Conservation (phyloP, 1,284 basidiomycete species). For the Coniferiporia weirii region DNA sequence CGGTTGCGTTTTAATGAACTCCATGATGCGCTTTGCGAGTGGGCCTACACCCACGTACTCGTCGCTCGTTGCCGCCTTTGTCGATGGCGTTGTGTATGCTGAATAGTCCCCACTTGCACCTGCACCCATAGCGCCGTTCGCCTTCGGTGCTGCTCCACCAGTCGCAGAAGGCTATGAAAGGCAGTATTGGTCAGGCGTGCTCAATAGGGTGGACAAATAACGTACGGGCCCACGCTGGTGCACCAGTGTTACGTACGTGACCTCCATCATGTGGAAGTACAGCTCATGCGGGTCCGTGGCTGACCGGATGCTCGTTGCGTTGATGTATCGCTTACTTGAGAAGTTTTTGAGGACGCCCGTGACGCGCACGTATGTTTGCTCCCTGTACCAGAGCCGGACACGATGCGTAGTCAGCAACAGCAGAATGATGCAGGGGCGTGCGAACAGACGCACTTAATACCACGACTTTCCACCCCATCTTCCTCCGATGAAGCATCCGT, state of each 20-base stretch:
- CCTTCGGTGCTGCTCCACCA: neutral
- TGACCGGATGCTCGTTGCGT: conserved; percentile 66
- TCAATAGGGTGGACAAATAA: neutral
- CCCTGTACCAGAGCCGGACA: conserved; percentile 38
- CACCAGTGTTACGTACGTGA: conserved; percentile 42
- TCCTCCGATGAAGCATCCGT: conserved; percentile 61
- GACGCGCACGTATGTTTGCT: conserved; percentile 78
- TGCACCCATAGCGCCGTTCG: conserved; percentile 4
- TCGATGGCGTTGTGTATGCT: conserved; percentile 30
- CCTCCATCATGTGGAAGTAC: conserved; percentile 72
- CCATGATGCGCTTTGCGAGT: conserved; percentile 46
- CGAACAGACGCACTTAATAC: conserved; percentile 41
- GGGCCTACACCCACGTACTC: conserved; percentile 37
- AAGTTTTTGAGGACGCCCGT: conserved; percentile 90
- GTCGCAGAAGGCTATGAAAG: conserved; percentile 26
- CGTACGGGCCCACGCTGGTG: conserved; percentile 36
- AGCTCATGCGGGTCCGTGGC: conserved; percentile 76
- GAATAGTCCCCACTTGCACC: conserved; percentile 19
- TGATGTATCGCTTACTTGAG: conserved; percentile 78
- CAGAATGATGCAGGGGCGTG: neutral
- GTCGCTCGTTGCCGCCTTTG: conserved; percentile 22
- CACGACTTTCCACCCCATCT: conserved; percentile 30
- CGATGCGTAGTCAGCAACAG: conserved; percentile 7
- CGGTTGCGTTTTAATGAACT: conserved; percentile 35
- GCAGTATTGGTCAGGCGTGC: neutral